Percentiles rank a stretch among this genome's conserved stretches.
Conservation (phyloP, 2,329 filamentous ascomycete genomes). For the Colletotrichum horii region DNA sequence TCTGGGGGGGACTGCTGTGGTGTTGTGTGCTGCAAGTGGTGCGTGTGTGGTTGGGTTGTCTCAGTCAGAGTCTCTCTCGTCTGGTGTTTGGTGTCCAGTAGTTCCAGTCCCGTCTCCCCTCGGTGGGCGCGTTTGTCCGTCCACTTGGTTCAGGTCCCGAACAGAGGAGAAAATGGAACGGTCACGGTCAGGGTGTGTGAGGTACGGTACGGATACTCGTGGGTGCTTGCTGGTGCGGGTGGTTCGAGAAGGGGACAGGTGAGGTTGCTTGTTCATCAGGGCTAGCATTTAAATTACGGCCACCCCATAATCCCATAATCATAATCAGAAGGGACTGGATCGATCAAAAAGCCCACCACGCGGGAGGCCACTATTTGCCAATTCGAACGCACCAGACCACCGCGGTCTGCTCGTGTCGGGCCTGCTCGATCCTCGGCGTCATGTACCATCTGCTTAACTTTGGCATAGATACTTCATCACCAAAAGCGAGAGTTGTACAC, state of each 20-base stretch:
- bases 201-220: background rate
- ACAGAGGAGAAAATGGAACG: background rate
- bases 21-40: background rate
- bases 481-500: background rate
- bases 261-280: conserved; percentile 18
- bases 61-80: conserved; percentile 14
- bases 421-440: background rate
- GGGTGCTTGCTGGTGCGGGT: background rate
- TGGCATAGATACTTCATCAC: background rate
- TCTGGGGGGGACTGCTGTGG: background rate
- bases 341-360: conserved; percentile 8
- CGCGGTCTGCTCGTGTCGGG: background rate
- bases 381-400: background rate
- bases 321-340: conserved; percentile 12
- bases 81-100: background rate
- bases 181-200: background rate
- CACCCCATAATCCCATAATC: conserved; percentile 19
- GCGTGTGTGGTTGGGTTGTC: conserved; percentile 12
- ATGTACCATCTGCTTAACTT: background rate
- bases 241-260: conserved; percentile 17
- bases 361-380: conserved; percentile 10
- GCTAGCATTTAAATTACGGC: conserved; percentile 22
- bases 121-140: background rate
- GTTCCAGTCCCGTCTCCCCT: background rate
- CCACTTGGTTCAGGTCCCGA: background rate